Base-by-base conservation (phyloP, 371 early-diverging fungal genomes). In the Vavraia culicis region DNA sequence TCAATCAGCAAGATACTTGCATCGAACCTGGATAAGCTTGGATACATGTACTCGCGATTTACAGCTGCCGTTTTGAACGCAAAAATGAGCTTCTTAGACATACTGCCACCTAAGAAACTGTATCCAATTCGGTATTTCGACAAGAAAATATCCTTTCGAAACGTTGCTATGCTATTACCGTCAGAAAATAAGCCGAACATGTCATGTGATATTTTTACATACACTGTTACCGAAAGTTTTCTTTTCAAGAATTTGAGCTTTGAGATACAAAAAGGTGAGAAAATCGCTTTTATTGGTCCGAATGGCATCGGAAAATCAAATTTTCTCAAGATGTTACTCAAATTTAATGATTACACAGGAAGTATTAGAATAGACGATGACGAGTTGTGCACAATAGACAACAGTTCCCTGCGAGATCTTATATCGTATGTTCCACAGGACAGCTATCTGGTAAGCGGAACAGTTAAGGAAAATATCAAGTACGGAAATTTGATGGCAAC, bases 281-380 rank as follows among this genome's bases (percentile, higher is more conserved):
- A 69, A 18, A n/a, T 76, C 81, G 21, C 72, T 67, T 74, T 98
- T 11, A 81, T 91, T 11, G 99, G 99, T 54, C 78, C 81, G 58
- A 98, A 94, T 76, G 99, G 99, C 74, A 79, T 81, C 53, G 95
- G 98, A 61, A 98, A 98, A 72, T 86, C 89, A 8, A 94, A 93
- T 5, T 72, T 95, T 31, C 59, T 98, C 38, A 77, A 61, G 52
- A 73, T 85, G 59, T 58, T 86, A 16, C 33, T 67, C 4, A 56
- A 56, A 41, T 87, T 87, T 66, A 83, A 83, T 59, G 83, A 85
- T 48, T 65, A 73, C 14, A 43, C 62, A 0, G 94, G 93, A 16
- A 64, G 69, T 15, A 81, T 96, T 27, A 56, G 68, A 50, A 77
- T 94, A 37, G 81, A 85, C 56, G 74, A 74, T 20, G 53, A 67